Evolutionary conservation across 2,329 filamentous ascomycete genomes (phyloP).

Genomic region (Albifimbria verrucaria): DNA sequence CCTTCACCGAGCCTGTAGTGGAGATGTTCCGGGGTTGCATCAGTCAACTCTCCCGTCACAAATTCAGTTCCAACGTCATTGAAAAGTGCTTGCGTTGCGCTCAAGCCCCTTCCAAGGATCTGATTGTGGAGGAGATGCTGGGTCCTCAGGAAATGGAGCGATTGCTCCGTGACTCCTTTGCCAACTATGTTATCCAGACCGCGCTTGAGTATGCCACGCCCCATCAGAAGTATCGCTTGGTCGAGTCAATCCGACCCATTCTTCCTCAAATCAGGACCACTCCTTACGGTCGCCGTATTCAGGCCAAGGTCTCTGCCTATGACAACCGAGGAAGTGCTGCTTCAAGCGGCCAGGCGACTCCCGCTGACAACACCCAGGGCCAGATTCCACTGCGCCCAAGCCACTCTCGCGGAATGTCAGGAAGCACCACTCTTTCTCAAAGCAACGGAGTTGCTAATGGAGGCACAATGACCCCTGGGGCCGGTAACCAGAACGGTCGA

Average conservation of each 20-base stretch:
- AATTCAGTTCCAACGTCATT: constrained; percentile 98
- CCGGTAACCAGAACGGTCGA: constrained; percentile 20
- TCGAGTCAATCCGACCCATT: constrained; percentile 82
- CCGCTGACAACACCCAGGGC: constrained; percentile 50
- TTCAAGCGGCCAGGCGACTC: constrained; percentile 48
- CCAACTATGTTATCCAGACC: constrained; percentile 98
- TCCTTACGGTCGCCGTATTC: constrained; percentile 90
- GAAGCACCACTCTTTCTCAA: constrained; percentile 32
- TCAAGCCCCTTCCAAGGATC: constrained; percentile 67
- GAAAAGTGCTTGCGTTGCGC: constrained; percentile 93
- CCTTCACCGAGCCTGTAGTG: constrained; percentile 87
- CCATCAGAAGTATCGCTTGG: constrained; percentile 68
- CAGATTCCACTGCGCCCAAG: constrained; percentile 48
- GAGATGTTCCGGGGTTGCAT: constrained; percentile 72
- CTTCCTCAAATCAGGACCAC: constrained; percentile 83
- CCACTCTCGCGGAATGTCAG: constrained; percentile 40
- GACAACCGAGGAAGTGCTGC: constrained; percentile 44
- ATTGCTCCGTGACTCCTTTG: constrained; percentile 86
- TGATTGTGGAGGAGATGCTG: constrained; percentile 82
- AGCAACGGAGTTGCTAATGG: constrained; percentile 23
- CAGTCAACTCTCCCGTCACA: constrained; percentile 79
- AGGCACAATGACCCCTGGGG: constrained; percentile 10
- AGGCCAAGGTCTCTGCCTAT: constrained; percentile 74
- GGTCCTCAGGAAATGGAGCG: constrained; percentile 74
- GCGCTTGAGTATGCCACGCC: constrained; percentile 81